A percentile compares a stretch with the other conserved stretches of the same genome.
Conservation (phyloP, 331 rosid genomes). For the Rhamnella rubrinervis region DNA sequence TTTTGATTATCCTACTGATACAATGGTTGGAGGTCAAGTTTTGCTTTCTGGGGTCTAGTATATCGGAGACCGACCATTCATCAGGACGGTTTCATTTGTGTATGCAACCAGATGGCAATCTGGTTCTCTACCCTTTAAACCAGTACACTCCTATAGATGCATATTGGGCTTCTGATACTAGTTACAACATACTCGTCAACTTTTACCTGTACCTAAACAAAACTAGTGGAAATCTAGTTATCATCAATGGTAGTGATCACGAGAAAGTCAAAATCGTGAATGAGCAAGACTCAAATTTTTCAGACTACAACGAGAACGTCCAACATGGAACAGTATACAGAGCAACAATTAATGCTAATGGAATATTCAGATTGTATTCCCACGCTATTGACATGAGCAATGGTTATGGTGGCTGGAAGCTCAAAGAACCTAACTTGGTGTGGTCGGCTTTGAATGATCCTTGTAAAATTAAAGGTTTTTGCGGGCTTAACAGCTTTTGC, state of each 20-base stretch:
- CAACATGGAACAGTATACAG: not conserved
- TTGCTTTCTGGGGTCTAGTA: not conserved
- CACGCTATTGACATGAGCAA: not conserved
- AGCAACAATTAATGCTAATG: constrained; percentile 7
- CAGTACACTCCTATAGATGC: not conserved
- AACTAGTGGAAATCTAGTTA: not conserved
- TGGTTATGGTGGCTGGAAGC: too few species aligned
- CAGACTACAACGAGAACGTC: too few species aligned
- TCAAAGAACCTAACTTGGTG: not conserved
- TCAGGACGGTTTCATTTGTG: constrained; percentile 3
- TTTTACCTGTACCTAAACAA: not conserved
- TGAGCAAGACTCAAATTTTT: not conserved
- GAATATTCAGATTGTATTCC: constrained; percentile 4
- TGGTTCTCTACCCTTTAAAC: constrained; percentile 14
- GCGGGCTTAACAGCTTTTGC: constrained; percentile 29
- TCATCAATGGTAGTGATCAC: not conserved
- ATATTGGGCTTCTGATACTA: not conserved
- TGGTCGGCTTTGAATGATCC: not conserved
- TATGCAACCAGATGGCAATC: constrained; percentile 19
- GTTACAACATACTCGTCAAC: rapidly evolving
- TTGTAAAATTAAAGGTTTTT: constrained; percentile 9
- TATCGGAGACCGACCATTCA: constrained; percentile 11
- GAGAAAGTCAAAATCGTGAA: not conserved
- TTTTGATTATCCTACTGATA: constrained; percentile 23
- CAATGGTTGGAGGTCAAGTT: constrained; percentile 15